Evolutionary conservation across 345 rosid genomes (phyloP).

Genomic region (Eucalyptus regnans): DNA sequence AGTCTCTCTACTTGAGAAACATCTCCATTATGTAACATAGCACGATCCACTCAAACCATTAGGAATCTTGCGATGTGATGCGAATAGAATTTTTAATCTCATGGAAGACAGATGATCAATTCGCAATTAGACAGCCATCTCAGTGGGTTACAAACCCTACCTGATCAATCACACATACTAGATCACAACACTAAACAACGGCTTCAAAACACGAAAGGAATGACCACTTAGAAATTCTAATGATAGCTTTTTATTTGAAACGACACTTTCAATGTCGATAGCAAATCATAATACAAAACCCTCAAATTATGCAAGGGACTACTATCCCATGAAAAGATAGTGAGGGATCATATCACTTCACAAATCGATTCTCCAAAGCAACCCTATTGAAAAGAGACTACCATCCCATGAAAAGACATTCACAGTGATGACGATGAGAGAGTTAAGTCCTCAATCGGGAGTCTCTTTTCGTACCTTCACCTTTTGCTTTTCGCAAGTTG

Average conservation of each 20-base stretch:
- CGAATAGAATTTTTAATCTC: not conserved
- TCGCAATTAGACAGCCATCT: not conserved
- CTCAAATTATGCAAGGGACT: not conserved
- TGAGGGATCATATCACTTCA: too few relatives aligned
- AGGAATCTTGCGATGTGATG: fast-evolving
- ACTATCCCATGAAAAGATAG: not conserved
- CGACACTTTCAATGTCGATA: fast-evolving
- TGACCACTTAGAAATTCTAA: not conserved
- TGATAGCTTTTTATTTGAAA: not conserved
- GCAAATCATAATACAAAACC: not conserved
- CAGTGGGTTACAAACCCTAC: not conserved
- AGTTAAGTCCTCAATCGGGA: not conserved
- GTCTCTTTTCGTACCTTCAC: too few relatives aligned
- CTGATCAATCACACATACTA: fast-evolving
- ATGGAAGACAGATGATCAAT: not conserved
- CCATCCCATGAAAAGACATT: not conserved
- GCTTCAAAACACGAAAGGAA: not conserved
- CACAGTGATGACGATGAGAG: not conserved
- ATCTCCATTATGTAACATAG: not conserved
- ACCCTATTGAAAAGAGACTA: too few relatives aligned
- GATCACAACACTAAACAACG: fast-evolving
- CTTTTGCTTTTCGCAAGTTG: not conserved
- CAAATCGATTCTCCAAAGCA: not conserved
- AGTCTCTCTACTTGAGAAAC: not conserved
- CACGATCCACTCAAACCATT: not conserved